phyloP scores from a whole-genome alignment of 352 stramenopile species.

The Globisporangium nunn region DNA sequence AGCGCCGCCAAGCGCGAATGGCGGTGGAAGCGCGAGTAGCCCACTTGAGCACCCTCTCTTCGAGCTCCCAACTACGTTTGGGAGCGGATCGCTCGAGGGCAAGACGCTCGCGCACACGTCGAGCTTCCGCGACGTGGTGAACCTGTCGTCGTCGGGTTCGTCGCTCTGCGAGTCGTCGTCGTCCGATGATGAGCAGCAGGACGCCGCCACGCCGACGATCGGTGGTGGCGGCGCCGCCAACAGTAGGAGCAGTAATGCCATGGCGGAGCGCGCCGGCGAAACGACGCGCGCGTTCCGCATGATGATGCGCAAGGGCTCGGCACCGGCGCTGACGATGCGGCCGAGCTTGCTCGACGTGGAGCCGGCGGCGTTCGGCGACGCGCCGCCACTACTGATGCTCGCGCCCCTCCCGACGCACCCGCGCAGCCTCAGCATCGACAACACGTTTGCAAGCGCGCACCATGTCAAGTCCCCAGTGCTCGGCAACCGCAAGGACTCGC shows the following conservation, averaged over 20 bases:
- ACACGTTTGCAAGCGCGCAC: conserved; percentile 19
- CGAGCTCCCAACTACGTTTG: conserved; percentile 17
- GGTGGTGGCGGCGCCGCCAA: neutral
- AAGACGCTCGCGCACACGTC: conserved; percentile 23
- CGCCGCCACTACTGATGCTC: conserved; percentile 34
- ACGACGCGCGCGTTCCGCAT: conserved; percentile 10
- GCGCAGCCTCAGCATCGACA: conserved; percentile 41
- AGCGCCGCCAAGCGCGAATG: conserved; percentile 15
- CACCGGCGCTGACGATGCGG: conserved; percentile 10
- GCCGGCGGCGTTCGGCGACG: conserved; percentile 32
- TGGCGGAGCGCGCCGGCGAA: neutral
- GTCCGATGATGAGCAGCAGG: conserved; percentile 29
- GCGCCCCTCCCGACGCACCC: conserved; percentile 30
- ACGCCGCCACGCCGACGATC: conserved; percentile 1
- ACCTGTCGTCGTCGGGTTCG: conserved; percentile 44
- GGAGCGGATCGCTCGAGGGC: conserved; percentile 10
- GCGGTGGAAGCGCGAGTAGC: conserved; percentile 8
- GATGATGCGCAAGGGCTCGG: conserved; percentile 18
- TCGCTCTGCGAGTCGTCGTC: conserved; percentile 48
- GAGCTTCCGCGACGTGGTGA: conserved; percentile 41
- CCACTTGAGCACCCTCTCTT: conserved; percentile 15
- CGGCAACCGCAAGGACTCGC: conserved; percentile 46
- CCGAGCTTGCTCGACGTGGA: conserved; percentile 22
- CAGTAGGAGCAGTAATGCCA: neutral
- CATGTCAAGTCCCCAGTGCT: conserved; percentile 52